Conservation (phyloP, 805 yeast species). For the Yarrowia sp. region DNA sequence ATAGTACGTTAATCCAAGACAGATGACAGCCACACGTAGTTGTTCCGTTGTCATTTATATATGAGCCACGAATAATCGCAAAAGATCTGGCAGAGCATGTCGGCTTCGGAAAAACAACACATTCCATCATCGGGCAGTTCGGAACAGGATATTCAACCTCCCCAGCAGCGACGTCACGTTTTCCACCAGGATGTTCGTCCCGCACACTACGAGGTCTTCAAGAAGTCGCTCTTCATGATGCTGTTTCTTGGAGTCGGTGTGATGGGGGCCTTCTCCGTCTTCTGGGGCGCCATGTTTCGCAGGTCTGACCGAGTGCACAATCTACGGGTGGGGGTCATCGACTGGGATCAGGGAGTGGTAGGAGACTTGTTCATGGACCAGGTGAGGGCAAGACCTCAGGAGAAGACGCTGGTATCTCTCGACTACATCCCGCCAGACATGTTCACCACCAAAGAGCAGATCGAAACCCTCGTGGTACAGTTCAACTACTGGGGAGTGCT, state of each 20-base stretch:
- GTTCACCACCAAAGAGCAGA: neutral
- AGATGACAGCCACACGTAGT: neutral
- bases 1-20: neutral
- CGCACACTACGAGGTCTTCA: neutral
- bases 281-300: constrained; percentile 50
- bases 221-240: neutral
- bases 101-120: neutral
- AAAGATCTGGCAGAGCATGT: neutral
- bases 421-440: neutral
- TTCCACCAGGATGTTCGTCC: neutral
- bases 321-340: constrained; percentile 43
- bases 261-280: constrained; percentile 44
- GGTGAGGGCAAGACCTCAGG: neutral
- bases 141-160: neutral
- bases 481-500: constrained; percentile 15
- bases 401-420: neutral
- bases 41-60: neutral
- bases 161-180: neutral
- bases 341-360: constrained; percentile 39
- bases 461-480: neutral
- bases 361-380: constrained; percentile 23
- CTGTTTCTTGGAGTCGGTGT: neutral
- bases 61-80: neutral
- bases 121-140: neutral
- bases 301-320: constrained; percentile 39